phyloP scores from a whole-genome alignment of 1,139 yeast genomes.

The Candida tropicalis region DNA sequence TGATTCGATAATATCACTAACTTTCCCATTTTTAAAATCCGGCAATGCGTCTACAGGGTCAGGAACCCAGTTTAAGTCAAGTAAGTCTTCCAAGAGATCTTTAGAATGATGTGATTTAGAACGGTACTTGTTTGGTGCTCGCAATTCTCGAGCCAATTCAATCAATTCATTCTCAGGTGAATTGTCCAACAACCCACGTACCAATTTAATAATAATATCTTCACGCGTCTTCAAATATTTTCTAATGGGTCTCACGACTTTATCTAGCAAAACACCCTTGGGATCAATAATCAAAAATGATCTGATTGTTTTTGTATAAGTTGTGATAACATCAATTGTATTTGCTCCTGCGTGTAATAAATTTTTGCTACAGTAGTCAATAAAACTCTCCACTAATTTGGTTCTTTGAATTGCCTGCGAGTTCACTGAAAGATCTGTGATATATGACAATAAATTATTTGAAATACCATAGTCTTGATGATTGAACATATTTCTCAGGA shows the following conservation, averaged over 20 bases:
- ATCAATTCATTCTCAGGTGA: slow-evolving; percentile 41
- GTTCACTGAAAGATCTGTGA: slow-evolving; percentile 23
- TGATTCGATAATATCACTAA: slow-evolving; percentile 70
- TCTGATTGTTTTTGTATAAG: slow-evolving; percentile 71
- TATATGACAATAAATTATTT: slow-evolving; percentile 20
- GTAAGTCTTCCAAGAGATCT: slow-evolving; percentile 33
- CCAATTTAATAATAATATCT: slow-evolving; percentile 72
- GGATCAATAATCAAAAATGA: slow-evolving; percentile 83
- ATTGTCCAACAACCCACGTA: slow-evolving; percentile 69
- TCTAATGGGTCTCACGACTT: slow-evolving; percentile 75
- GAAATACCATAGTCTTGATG: slow-evolving; percentile 13
- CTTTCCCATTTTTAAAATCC: slow-evolving; percentile 70
- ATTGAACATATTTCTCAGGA: slow-evolving; percentile 28
- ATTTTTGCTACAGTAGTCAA: slow-evolving; percentile 47
- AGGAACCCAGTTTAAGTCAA: slow-evolving; percentile 73
- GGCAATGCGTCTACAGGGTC: slow-evolving; percentile 94
- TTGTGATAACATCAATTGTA: slow-evolving; percentile 71
- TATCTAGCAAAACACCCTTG: slow-evolving; percentile 78
- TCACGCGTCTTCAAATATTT: slow-evolving; percentile 66
- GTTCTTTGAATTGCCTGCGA: slow-evolving; percentile 48
- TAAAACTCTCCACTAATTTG: slow-evolving; percentile 57
- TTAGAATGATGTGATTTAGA: slow-evolving; percentile 13
- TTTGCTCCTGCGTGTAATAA: slow-evolving; percentile 82
- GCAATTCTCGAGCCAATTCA: slow-evolving; percentile 58
- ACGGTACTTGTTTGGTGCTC: slow-evolving; percentile 12